phyloP scores from a whole-genome alignment of 1,284 basidiomycete genomes.

The Hypsizygus ulmarius region DNA sequence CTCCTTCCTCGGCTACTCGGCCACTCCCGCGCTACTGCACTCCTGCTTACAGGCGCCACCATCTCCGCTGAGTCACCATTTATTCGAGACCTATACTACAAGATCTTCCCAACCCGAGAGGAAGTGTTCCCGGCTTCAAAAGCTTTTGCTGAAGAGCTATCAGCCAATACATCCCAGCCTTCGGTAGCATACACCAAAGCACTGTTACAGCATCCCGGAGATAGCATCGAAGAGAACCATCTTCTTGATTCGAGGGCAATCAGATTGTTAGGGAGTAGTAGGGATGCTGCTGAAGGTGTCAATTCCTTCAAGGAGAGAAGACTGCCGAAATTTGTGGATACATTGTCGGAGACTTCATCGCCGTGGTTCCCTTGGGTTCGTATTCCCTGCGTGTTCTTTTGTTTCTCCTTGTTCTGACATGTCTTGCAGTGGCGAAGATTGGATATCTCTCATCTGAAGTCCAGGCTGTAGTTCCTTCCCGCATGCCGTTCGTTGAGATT shows the following conservation, averaged over 20 bases:
- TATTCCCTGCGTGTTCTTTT: conserved; percentile 1
- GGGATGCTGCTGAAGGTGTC: conserved; percentile 48
- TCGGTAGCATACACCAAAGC: conserved; percentile 51
- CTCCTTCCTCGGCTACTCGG: conserved; percentile 54
- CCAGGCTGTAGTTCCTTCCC: conserved; percentile 29
- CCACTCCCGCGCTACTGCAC: conserved; percentile 46
- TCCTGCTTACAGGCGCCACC: conserved; percentile 49
- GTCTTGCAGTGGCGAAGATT: conserved; percentile 37
- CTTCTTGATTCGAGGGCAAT: conserved; percentile 51
- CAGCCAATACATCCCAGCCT: conserved; percentile 47
- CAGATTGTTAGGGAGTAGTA: conserved; percentile 33
- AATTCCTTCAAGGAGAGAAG: conserved; percentile 48
- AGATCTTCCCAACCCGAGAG: conserved; percentile 45
- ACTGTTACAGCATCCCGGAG: conserved; percentile 47
- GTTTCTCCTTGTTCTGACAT: conserved; percentile 1
- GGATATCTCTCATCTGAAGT: conserved; percentile 34
- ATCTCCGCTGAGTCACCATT: conserved; percentile 44
- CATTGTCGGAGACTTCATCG: conserved; percentile 36
- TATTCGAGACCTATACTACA: conserved; percentile 44
- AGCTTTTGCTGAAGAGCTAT: conserved; percentile 50
- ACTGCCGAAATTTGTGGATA: conserved; percentile 42
- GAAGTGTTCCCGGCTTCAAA: conserved; percentile 52
- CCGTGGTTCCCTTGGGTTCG: conserved; percentile 53
- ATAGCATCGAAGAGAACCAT: conserved; percentile 52
- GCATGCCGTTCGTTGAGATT: not conserved